These are phyloP conservation scores for Trifolium pratense DNA, from an alignment of 306 rosid genomes.

Conservation along the genomic window DNA sequence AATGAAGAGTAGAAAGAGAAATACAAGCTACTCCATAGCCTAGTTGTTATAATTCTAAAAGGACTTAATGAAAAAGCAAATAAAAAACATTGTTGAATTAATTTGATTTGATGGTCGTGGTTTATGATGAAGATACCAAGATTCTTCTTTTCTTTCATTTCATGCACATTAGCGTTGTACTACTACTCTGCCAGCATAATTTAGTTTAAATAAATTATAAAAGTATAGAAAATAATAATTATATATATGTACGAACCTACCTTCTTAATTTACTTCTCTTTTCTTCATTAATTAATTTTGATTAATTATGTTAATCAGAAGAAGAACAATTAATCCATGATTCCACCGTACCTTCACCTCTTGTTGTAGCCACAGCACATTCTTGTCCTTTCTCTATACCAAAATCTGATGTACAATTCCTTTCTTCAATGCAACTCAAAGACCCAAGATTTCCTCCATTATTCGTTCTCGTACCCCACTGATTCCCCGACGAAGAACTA, in stretches of 20 bases:
- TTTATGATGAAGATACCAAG: constrained; percentile 49
- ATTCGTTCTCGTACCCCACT: constrained; percentile 42
- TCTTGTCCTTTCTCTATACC: constrained; percentile 31
- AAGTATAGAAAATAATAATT: constrained; percentile 17
- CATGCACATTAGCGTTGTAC: constrained; percentile 51
- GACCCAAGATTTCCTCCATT: background rate
- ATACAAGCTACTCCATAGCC: constrained; percentile 9
- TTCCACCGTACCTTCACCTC: constrained; percentile 92
- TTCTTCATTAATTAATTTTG: constrained; percentile 11
- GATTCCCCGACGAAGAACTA: constrained; percentile 36
- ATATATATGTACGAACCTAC: background rate
- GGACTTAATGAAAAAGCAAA: constrained; percentile 13
- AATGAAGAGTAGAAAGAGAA: background rate
- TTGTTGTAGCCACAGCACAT: constrained; percentile 41
- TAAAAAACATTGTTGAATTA: constrained; percentile 38
- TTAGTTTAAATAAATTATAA: constrained; percentile 20
- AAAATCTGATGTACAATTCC: background rate
- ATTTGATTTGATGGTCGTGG: constrained; percentile 60
- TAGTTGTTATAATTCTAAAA: constrained; percentile 44
- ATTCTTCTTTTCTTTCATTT: constrained; percentile 48
- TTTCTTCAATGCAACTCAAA: background rate
- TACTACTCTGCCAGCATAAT: constrained; percentile 16
- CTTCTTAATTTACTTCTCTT: background rate
- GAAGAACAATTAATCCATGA: constrained; percentile 96
- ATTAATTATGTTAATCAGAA: constrained; percentile 57